phyloP scores from a whole-genome alignment of 495 filamentous ascomycete genomes.

The Friedmanniomyces simplex region DNA sequence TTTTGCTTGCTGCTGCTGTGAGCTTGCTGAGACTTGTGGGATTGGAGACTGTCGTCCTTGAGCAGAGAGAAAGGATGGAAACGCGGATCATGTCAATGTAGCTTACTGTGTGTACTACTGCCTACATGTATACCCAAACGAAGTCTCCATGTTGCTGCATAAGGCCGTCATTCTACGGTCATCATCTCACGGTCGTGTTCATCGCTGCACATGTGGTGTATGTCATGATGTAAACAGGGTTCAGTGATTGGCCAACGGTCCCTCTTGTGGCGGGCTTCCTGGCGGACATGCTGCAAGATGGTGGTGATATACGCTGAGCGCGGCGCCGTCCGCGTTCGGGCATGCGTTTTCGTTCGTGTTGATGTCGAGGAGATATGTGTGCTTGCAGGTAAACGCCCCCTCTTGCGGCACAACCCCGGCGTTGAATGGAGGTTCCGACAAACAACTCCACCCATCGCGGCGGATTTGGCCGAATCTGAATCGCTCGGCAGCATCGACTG shows the following conservation, averaged over 20 bases:
- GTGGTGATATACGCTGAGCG: not conserved
- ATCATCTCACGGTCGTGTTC: not conserved
- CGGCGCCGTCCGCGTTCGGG: too few relatives aligned
- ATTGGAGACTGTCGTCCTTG: not conserved
- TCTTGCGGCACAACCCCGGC: too few relatives aligned
- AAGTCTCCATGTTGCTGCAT: not conserved
- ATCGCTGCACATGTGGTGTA: not conserved
- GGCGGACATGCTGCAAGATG: not conserved
- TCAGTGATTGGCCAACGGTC: not conserved
- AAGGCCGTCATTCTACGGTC: not conserved
- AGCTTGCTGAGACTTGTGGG: not conserved
- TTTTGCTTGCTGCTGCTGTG: not conserved
- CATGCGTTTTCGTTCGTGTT: not conserved
- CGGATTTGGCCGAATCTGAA: not conserved
- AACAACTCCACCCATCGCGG: not conserved
- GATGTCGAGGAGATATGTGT: not conserved
- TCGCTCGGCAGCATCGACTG: not conserved
- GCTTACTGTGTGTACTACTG: not conserved
- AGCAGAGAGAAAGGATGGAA: not conserved
- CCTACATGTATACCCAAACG: not conserved
- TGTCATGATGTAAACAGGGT: not conserved
- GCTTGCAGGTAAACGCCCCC: too few relatives aligned
- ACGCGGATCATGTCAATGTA: not conserved
- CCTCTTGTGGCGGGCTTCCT: too few relatives aligned
- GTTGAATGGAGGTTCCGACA: too few relatives aligned